Conservation (phyloP, 2,329 filamentous ascomycete species). For the Rhexocercosporidium sp. region DNA sequence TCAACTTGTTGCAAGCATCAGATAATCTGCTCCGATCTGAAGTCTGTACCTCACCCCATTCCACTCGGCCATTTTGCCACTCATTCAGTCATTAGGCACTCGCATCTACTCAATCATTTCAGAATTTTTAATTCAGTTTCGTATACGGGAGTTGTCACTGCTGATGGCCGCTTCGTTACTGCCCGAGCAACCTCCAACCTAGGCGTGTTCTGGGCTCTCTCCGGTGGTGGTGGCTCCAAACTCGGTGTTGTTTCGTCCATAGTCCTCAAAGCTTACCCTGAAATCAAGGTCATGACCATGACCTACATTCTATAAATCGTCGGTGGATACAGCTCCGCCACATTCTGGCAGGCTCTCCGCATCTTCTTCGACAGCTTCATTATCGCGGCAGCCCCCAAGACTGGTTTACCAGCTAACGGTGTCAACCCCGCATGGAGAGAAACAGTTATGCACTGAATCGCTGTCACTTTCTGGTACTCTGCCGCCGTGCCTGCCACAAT, state of each 20-base stretch:
- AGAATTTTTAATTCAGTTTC: slow-evolving; percentile 1
- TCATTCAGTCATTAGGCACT: background rate
- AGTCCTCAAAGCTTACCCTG: slow-evolving; percentile 56
- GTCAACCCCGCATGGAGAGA: slow-evolving; percentile 44
- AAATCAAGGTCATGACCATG: slow-evolving; percentile 43
- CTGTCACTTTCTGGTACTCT: slow-evolving; percentile 15
- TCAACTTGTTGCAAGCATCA: background rate
- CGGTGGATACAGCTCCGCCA: slow-evolving; percentile 49
- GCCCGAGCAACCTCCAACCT: slow-evolving; percentile 29
- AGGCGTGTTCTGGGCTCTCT: slow-evolving; percentile 37
- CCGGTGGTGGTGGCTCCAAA: slow-evolving; percentile 45
- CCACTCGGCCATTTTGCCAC: background rate
- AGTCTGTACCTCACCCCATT: background rate
- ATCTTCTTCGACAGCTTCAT: slow-evolving; percentile 53
- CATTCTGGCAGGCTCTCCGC: slow-evolving; percentile 58
- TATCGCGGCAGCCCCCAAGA: slow-evolving; percentile 31
- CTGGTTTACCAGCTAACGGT: slow-evolving; percentile 42
- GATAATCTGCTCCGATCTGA: background rate
- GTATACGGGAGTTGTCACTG: background rate
- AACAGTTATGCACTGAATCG: slow-evolving; percentile 27
- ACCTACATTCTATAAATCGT: slow-evolving; percentile 54
- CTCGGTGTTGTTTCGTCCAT: slow-evolving; percentile 66
- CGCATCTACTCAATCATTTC: background rate
- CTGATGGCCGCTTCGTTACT: slow-evolving; percentile 26
- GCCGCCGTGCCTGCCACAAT: slow-evolving; percentile 53